A percentile compares a stretch with the other conserved stretches of the same genome.
Evolutionary conservation across 2,329 filamentous ascomycete genomes (phyloP).

Genomic region (Cryphonectria parasitica): DNA sequence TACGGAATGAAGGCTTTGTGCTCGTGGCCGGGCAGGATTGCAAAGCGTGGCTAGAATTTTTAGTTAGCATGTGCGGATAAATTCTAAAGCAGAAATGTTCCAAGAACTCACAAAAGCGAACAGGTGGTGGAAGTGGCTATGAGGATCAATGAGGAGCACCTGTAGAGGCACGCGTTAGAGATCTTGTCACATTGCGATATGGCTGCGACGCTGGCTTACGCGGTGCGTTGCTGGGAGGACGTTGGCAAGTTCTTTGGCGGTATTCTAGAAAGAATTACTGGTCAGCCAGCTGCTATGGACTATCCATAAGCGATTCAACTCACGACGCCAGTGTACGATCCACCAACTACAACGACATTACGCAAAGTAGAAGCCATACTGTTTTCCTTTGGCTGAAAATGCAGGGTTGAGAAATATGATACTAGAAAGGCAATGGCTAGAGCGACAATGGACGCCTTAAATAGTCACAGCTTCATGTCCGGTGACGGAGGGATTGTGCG

Average conservation of each 20-base stretch:
- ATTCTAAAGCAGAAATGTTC: too few species aligned
- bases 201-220: slow-evolving; percentile 31
- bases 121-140: slow-evolving; percentile 53
- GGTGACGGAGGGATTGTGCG: slow-evolving; percentile 2
- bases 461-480: slow-evolving; percentile 20
- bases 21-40: slow-evolving; percentile 47
- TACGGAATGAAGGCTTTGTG: slow-evolving; percentile 55
- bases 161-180: slow-evolving; percentile 19
- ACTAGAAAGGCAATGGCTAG: background rate
- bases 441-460: background rate
- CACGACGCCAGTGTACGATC: slow-evolving; percentile 49
- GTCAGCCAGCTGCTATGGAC: background rate
- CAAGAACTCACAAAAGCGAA: slow-evolving; percentile 45
- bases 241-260: slow-evolving; percentile 43
- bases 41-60: slow-evolving; percentile 44
- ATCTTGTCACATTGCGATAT: background rate
- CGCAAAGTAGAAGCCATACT: slow-evolving; percentile 35
- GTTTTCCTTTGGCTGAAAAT: background rate
- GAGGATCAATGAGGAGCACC: slow-evolving; percentile 51
- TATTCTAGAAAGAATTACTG: slow-evolving; percentile 31
- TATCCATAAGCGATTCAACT: slow-evolving; percentile 12
- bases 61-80: background rate
- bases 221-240: slow-evolving; percentile 43
- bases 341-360: slow-evolving; percentile 51
- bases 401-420: background rate